These are phyloP conservation scores for Davidsoniella neocaledoniae DNA, from an alignment of 2,329 filamentous ascomycete species.

Conservation along the genomic window DNA sequence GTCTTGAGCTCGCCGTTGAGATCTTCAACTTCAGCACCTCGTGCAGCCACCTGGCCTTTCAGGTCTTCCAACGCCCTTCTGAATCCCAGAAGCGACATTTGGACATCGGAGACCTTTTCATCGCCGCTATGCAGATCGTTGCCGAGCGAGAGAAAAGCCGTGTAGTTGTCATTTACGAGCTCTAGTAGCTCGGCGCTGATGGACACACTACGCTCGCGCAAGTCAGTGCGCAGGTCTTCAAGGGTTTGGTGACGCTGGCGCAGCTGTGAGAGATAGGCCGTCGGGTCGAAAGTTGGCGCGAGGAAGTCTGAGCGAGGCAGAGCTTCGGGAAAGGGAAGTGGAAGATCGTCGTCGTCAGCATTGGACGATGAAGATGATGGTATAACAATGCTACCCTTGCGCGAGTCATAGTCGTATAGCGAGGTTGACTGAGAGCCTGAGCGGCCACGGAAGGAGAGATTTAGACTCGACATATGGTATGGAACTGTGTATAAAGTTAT, in stretches of 20 bases:
- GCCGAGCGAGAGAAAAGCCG: constrained; percentile 73
- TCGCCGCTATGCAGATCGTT: constrained; percentile 71
- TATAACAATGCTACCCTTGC: constrained; percentile 8
- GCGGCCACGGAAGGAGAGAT: constrained; percentile 1
- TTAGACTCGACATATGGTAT: constrained; percentile 1
- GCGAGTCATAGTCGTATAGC: constrained; percentile 3
- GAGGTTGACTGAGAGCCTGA: constrained; percentile 8
- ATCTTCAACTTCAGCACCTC: constrained; percentile 43
- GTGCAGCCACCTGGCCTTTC: constrained; percentile 44
- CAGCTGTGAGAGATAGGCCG: constrained; percentile 63
- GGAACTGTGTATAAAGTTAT: not conserved
- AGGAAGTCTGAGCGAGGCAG: constrained; percentile 75
- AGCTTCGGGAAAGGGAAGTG: constrained; percentile 75
- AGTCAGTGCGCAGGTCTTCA: constrained; percentile 74
- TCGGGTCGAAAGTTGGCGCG: constrained; percentile 57
- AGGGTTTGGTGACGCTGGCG: constrained; percentile 84
- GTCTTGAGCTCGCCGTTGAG: constrained; percentile 49
- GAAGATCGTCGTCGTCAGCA: constrained; percentile 40
- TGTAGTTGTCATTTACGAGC: constrained; percentile 89
- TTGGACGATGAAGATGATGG: constrained; percentile 17
- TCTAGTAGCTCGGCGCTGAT: constrained; percentile 80
- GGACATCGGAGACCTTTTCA: constrained; percentile 77
- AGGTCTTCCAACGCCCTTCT: constrained; percentile 65
- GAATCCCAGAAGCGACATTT: constrained; percentile 75
- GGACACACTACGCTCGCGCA: constrained; percentile 62